These are phyloP conservation scores for Thoreauomyces humboldtii DNA, from an alignment of 192 early-diverging fungal species.

Conservation along the genomic window DNA sequence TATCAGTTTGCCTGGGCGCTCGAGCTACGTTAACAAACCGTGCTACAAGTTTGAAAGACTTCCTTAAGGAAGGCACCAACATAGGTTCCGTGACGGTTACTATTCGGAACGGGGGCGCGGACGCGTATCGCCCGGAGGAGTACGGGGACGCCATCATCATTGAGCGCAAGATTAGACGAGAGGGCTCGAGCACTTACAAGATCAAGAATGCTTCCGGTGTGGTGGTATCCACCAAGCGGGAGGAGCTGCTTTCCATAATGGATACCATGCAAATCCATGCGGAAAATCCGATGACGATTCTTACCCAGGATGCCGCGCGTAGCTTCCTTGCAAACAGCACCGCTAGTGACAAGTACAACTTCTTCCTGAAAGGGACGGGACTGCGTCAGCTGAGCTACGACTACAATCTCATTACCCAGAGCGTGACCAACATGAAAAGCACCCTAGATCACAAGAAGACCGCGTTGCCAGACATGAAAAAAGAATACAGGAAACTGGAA, in stretches of 20 bases:
- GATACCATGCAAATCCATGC: slow-evolving; percentile 91
- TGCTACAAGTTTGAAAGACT: slow-evolving; percentile 66
- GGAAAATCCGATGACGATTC: slow-evolving; percentile 89
- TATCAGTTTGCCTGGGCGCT: slow-evolving; percentile 89
- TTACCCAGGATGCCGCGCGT: slow-evolving; percentile 90
- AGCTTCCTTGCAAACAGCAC: slow-evolving; percentile 83
- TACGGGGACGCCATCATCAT: slow-evolving; percentile 82
- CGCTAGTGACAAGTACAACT: slow-evolving; percentile 85
- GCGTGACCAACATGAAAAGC: not conserved
- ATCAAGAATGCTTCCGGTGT: slow-evolving; percentile 63
- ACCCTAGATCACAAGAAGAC: slow-evolving; percentile 19
- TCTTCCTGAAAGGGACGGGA: slow-evolving; percentile 87
- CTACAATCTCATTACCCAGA: slow-evolving; percentile 36
- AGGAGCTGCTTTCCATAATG: slow-evolving; percentile 77
- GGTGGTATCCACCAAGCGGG: slow-evolving; percentile 70
- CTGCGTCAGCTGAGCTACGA: slow-evolving; percentile 74
- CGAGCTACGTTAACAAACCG: slow-evolving; percentile 86
- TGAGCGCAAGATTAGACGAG: slow-evolving; percentile 70
- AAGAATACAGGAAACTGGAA: slow-evolving; percentile 64
- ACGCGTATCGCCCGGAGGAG: slow-evolving; percentile 75
- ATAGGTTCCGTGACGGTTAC: slow-evolving; percentile 64
- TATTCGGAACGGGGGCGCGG: slow-evolving; percentile 79
- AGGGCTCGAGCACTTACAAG: slow-evolving; percentile 67
- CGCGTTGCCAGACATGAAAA: slow-evolving; percentile 68
- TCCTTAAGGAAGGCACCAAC: slow-evolving; percentile 80